A percentile compares a stretch with the other conserved stretches of the same genome.
These are phyloP conservation scores for Microascus cirrosus DNA, from an alignment of 2,329 filamentous ascomycete species.

Conservation along the genomic window DNA sequence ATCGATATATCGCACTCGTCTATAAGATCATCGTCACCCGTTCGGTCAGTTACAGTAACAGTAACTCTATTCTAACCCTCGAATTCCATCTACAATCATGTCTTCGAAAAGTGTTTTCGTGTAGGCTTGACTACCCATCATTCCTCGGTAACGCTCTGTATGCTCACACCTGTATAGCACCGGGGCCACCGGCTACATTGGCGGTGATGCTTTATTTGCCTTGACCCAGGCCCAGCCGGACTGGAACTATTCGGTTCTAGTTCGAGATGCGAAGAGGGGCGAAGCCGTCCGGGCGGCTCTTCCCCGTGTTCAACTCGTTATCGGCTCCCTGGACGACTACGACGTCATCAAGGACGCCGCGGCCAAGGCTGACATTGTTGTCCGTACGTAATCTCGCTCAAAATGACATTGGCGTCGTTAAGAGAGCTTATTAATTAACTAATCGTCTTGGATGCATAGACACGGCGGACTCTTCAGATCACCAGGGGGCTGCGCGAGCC, in stretches of 20 bases:
- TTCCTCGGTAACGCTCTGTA: too few relatives aligned
- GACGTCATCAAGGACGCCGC: constrained; percentile 16
- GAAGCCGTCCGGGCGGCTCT: background rate
- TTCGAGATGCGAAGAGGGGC: background rate
- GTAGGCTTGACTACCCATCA: too few relatives aligned
- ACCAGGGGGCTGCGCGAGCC: constrained; percentile 29
- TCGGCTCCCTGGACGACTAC: constrained; percentile 20
- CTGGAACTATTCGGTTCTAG: background rate
- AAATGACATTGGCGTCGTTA: background rate
- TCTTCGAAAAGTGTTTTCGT: too few relatives aligned
- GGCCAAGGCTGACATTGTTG: constrained; percentile 20
- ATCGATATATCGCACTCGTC: too few relatives aligned
- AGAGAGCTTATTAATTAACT: background rate
- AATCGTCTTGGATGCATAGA: constrained; percentile 14
- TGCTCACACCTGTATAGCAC: background rate
- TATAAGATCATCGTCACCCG: too few relatives aligned
- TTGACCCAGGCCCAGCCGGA: constrained; percentile 8
- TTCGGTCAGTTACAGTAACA: too few relatives aligned
- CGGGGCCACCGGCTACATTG: constrained; percentile 12
- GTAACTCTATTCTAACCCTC: too few relatives aligned
- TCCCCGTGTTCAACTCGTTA: constrained; percentile 9
- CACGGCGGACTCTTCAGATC: constrained; percentile 33
- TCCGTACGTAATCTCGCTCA: constrained; percentile 13
- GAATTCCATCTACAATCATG: too few relatives aligned
- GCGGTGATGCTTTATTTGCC: constrained; percentile 10